These are phyloP conservation scores for Boletus pseudopeckii DNA, from an alignment of 768 basidiomycete species.

Conservation along the genomic window DNA sequence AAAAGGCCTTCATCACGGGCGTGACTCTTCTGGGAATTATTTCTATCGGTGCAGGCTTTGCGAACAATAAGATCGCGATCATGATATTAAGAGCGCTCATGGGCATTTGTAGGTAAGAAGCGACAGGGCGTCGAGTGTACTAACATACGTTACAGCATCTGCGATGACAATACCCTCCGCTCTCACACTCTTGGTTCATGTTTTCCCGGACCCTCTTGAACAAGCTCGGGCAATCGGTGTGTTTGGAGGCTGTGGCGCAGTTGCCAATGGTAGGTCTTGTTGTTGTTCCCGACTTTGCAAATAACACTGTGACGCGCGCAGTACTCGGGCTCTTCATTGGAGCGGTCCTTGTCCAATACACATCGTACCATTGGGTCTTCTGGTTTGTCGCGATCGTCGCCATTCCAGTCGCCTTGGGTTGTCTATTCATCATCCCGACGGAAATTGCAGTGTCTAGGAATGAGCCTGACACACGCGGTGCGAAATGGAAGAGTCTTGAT, in stretches of 20 bases:
- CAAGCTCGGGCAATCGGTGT: conserved; percentile 49
- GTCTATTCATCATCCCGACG: conserved; percentile 35
- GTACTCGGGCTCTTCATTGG: conserved; percentile 43
- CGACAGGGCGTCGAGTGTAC: background rate
- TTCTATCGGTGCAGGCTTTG: conserved; percentile 46
- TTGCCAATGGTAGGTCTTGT: conserved; percentile 39
- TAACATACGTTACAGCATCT: conserved; percentile 33
- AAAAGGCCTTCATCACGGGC: conserved; percentile 43
- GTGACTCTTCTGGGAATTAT: conserved; percentile 40
- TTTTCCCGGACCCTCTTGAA: conserved; percentile 44
- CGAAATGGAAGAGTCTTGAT: conserved; percentile 35
- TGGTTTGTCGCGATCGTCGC: conserved; percentile 44
- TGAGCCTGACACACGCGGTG: background rate
- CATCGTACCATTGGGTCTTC: conserved; percentile 52
- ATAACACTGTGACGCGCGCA: conserved; percentile 7
- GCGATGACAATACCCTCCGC: conserved; percentile 52
- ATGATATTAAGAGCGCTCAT: conserved; percentile 50
- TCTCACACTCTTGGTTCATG: conserved; percentile 44
- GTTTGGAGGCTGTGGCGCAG: conserved; percentile 44
- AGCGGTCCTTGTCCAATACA: conserved; percentile 38
- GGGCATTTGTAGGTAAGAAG: conserved; percentile 39
- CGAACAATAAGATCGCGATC: conserved; percentile 42
- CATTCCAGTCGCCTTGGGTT: conserved; percentile 30
- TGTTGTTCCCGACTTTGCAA: background rate
- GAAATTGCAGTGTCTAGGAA: conserved; percentile 6